Evolutionary conservation across 345 rosid genomes (phyloP), one percentile per base, ranked within the genome.

Genomic region (Moricandia moricandioides): DNA sequence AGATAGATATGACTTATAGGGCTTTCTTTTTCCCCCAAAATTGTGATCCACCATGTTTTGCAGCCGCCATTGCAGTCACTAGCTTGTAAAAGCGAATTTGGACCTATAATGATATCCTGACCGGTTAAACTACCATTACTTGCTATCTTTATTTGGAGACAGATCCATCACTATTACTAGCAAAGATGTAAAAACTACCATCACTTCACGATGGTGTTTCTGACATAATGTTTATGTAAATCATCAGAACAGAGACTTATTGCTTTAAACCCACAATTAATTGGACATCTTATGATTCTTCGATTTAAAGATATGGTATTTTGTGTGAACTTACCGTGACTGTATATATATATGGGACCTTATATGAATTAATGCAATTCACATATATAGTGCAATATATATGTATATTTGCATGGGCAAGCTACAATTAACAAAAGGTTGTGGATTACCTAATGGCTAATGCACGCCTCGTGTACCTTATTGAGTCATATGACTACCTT

Each of bases 361-460:
- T 72, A 21, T 63, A 63, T 30, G 14, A 61, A 47, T n/a, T n/a
- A n/a, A 30, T 13, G 26, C 43, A 49, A 40, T 37, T 64, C 49
- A 30, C 26, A 2, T 17, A 37, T 54, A 11, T 35, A 65, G 29
- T 37, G 6, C 29, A 5, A 9, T 40, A 18, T 31, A 49, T 37
- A 75, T 61, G 11, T 60, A 33, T 65, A 67, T 56, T 61, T 62
- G 39, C 11, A 76, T 63, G 71, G 52, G 67, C 80, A 70, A 55
- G 80, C 62, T 63, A 77, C 80, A 77, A 70, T 14, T 21, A 21
- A 17, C 34, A 64, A 70, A 70, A 77, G 80, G 66, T 30, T 76
- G 70, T 76, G 65, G 45, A 31, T 43, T 13, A 63, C 60, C 57
- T 70, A 34, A 70, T 65, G 80, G 52, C 57, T 70, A 34, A 70